Evolutionary conservation across 495 filamentous ascomycete genomes (phyloP), one percentile per base, ranked within the genome.

Genomic region (Zalerion maritima): DNA sequence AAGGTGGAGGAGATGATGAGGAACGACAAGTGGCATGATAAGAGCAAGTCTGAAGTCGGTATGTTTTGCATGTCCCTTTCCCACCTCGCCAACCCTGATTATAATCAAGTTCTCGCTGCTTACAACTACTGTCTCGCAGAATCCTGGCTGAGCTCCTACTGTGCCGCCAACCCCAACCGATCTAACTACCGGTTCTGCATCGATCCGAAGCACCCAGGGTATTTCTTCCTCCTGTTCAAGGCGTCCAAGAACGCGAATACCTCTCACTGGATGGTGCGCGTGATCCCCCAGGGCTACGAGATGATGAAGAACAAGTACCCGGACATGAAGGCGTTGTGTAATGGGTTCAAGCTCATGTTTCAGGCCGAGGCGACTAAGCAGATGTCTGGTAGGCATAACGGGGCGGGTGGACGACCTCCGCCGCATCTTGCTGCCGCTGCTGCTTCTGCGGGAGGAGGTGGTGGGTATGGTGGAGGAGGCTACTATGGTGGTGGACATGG

Each of bases 1-100:
- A 97, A 97, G 59, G 86, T 94, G 5, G 87, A 93, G 29, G 89
- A 97, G 58, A 78, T 97, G 62, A 82, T 81, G 67, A 59, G 77
- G 38, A 71, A 93, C 55, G 85, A 93, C 40, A 91, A 92, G 51
- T 96, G 78, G 51, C 81, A 89, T 47, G 67, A 70, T 25, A 74
- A 75, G 22, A 86, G 67, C 45, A 78, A 76, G 49, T 60, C 72
- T 17, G 79, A 91, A 41, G 79, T 83, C 35, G 87, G 87, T 93
- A 78, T 57, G 78, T 57, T 32, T 29, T 31, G 15, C 21, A 4
- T 24, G 15, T 15, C 2, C 24, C 29, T 36, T 21, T 30, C 24
- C 22, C 17, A 24, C 28, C 18, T 32, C 16, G 31, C 18, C 16
- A 18, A 20, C 9, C 21, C 22, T 28, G 4, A 56, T 67, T 47